Evolutionary conservation across 1,284 basidiomycete species (phyloP), one percentile per base, ranked within the genome.

Genomic region (Lignosus rhinocerotis): DNA sequence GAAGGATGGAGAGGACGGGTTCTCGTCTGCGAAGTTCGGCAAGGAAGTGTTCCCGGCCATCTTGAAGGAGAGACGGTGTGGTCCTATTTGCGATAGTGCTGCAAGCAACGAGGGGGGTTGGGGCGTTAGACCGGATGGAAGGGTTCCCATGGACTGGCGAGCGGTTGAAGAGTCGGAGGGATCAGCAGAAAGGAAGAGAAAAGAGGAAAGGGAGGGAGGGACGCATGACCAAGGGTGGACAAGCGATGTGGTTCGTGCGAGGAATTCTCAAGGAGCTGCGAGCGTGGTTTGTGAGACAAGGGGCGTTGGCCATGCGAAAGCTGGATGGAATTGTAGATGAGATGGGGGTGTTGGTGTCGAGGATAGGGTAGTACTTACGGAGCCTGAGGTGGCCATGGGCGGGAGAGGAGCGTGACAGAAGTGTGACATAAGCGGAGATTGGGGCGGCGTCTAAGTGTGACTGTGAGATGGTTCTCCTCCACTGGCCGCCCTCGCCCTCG

Each of bases 221-320:
- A 61, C 59, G 50, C 59, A 61, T 61, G 59, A 61, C 59, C 55
- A 31, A 33, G 58, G 38, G 43, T 21, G 31, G 53, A 38, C 58
- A 59, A 38, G 58, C 53, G 58, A 49, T n/a, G 55, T 53, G 11
- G 55, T 53, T 47, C 51, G 55, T 34, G 51, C 55, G n/a, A n/a
- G n/a, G 54, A 17, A 11, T 58, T 58, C 56, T 45, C 56, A 58
- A 58, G 56, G 45, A 46, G 44, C 30, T 45, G 42, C 14, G 49
- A 39, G 45, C 42, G 47, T 19, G 33, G 42, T 14, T 25, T 30
- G 34, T 17, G 36, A 36, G 34, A 36, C 34, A 25, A 25, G 25
- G 25, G 2, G 25, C 4, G 25, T 25, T 25, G 25, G 25, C 25
- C 25, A 25, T 25, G 2, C n/a, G n/a, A n/a, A n/a, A n/a, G n/a